A percentile compares a stretch with the other conserved stretches of the same genome.
phyloP scores from a whole-genome alignment of 148 eudicot species.

The Rhododendron ferrugineum region DNA sequence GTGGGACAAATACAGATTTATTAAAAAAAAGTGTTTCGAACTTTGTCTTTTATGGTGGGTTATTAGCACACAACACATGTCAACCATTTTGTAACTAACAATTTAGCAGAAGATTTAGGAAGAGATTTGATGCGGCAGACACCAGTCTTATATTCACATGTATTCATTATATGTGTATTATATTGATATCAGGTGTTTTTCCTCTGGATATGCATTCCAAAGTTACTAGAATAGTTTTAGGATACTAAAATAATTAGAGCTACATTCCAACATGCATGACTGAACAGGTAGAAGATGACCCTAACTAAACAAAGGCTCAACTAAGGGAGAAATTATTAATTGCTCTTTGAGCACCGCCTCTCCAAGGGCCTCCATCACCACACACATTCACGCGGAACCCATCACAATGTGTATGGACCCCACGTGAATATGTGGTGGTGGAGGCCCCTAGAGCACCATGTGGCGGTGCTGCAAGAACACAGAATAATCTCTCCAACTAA shows the following conservation, averaged over 20 bases:
- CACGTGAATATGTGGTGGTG: no score
- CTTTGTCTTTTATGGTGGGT: not conserved
- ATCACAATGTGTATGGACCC: no score
- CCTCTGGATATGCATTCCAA: not conserved
- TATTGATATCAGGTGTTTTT: not conserved
- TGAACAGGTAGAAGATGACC: not conserved
- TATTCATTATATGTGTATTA: not conserved
- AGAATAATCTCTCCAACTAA: not conserved
- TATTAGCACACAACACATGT: not conserved
- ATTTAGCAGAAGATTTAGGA: not conserved
- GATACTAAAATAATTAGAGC: not conserved
- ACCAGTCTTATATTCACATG: not conserved
- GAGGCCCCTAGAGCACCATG: no score
- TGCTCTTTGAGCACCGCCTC: not conserved
- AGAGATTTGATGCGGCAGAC: not conserved
- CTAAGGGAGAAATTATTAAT: not conserved
- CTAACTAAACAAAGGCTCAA: not conserved
- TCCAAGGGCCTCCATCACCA: no score
- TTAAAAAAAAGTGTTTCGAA: not conserved
- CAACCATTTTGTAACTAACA: conserved; percentile 6
- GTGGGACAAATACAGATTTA: not conserved
- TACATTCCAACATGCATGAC: not conserved
- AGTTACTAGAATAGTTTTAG: not conserved
- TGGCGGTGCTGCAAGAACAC: not conserved
- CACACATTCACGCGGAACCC: no score